Percentiles rank a stretch among this genome's conserved stretches.
phyloP scores from a whole-genome alignment of 108 stramenopile species.

The Poteriospumella lacustris region DNA sequence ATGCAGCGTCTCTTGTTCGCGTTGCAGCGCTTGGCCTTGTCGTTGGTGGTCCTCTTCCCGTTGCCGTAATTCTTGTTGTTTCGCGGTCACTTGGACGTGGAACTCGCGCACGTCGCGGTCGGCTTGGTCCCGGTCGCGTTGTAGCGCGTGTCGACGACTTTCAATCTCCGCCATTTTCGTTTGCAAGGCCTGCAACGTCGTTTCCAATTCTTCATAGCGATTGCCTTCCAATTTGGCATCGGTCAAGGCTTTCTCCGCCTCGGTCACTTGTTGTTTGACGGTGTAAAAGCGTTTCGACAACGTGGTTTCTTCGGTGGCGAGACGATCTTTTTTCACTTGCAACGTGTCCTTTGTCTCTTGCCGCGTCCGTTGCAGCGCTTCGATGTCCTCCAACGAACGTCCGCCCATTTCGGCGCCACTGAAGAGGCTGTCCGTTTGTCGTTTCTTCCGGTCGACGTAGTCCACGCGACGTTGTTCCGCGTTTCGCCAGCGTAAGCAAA shows the following conservation, averaged over 20 bases:
- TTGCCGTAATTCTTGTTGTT: not conserved
- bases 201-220: constrained; percentile 32
- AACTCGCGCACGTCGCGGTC: not conserved
- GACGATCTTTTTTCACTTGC: not conserved
- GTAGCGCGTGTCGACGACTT: not conserved
- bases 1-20: constrained; percentile 38
- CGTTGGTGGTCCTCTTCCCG: too few species aligned
- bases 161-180: constrained; percentile 17
- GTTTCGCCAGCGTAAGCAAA: not conserved
- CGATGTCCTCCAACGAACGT: constrained; percentile 27
- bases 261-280: not conserved
- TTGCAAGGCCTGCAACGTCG: constrained; percentile 37
- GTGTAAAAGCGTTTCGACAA: not conserved
- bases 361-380: not conserved
- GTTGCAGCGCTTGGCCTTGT: constrained; percentile 60
- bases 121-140: not conserved
- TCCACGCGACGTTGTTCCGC: not conserved
- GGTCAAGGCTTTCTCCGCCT: not conserved
- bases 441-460: not conserved
- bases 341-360: constrained; percentile 23
- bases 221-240: constrained; percentile 34
- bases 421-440: not conserved
- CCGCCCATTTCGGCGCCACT: not conserved
- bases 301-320: not conserved
- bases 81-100: not conserved